Conservation (phyloP, 148 eudicot species). For the Diospyros kaki region DNA sequence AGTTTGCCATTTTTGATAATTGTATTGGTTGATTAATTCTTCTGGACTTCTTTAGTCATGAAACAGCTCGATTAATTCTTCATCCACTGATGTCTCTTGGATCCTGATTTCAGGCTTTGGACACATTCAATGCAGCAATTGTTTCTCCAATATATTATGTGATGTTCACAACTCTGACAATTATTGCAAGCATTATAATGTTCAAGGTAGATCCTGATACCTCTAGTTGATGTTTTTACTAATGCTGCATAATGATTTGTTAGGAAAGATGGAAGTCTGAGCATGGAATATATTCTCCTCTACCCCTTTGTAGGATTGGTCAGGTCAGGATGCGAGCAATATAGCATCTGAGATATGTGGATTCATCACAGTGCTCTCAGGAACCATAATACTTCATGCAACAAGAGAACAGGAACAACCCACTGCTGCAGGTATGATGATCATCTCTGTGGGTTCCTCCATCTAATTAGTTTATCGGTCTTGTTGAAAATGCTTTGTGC, state of each 20-base stretch:
- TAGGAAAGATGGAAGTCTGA: background rate
- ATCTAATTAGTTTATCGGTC: background rate
- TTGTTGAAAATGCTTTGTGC: background rate
- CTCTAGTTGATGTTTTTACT: background rate
- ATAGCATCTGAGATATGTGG: slow-evolving; percentile 83
- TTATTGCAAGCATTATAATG: slow-evolving; percentile 79
- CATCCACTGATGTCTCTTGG: background rate
- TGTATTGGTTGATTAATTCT: background rate
- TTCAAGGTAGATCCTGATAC: slow-evolving; percentile 55
- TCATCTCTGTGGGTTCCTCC: background rate
- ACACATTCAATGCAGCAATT: slow-evolving; percentile 73
- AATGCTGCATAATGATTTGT: background rate
- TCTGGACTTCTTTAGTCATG: background rate
- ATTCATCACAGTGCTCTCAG: slow-evolving; percentile 70
- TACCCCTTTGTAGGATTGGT: slow-evolving; percentile 56
- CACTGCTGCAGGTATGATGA: slow-evolving; percentile 39
- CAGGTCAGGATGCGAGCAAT: slow-evolving; percentile 64
- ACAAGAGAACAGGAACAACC: slow-evolving; percentile 68
- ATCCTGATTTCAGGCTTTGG: slow-evolving; percentile 54
- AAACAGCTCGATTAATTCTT: background rate
- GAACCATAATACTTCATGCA: slow-evolving; percentile 67
- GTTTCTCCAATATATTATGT: slow-evolving; percentile 94
- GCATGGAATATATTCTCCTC: background rate
- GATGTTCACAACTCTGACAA: slow-evolving; percentile 91
- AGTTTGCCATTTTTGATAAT: background rate